Conservation (phyloP, 495 filamentous ascomycete species). For the Bombardia bombarda region DNA sequence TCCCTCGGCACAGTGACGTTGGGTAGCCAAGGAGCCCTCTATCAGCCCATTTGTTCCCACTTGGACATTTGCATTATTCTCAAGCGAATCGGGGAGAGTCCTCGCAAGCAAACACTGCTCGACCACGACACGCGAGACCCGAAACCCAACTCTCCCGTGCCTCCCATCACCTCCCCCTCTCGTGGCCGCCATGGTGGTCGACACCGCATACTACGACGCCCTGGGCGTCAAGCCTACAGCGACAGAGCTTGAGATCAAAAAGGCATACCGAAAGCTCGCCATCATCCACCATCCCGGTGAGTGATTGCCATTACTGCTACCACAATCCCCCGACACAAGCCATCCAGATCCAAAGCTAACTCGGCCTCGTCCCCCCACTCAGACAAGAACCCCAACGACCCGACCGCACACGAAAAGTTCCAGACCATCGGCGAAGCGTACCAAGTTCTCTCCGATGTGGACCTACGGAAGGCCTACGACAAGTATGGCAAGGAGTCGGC, state of each 20-base stretch:
- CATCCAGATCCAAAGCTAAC: constrained; percentile 3
- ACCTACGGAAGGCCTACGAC: constrained; percentile 86
- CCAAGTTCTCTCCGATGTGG: constrained; percentile 84
- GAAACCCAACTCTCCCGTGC: not conserved
- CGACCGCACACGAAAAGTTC: constrained; percentile 87
- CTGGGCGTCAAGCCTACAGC: constrained; percentile 83
- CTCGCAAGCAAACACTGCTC: no score
- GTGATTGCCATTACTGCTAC: not conserved
- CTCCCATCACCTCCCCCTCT: not conserved
- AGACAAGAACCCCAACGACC: constrained; percentile 99
- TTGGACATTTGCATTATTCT: no score
- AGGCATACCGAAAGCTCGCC: constrained; percentile 95
- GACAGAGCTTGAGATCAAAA: constrained; percentile 96
- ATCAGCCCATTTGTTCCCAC: no score
- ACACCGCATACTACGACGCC: constrained; percentile 84
- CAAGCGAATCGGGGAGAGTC: no score
- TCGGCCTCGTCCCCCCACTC: constrained; percentile 4
- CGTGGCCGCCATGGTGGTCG: constrained; percentile 60
- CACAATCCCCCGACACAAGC: no score
- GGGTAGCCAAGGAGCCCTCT: no score
- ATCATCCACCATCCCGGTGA: constrained; percentile 61
- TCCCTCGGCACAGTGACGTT: no score
- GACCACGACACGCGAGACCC: not conserved
- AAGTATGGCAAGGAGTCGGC: constrained; percentile 93
- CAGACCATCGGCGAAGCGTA: constrained; percentile 96